Conservation (phyloP, 1,284 basidiomycete species). For the Singerocomus inundabilis region DNA sequence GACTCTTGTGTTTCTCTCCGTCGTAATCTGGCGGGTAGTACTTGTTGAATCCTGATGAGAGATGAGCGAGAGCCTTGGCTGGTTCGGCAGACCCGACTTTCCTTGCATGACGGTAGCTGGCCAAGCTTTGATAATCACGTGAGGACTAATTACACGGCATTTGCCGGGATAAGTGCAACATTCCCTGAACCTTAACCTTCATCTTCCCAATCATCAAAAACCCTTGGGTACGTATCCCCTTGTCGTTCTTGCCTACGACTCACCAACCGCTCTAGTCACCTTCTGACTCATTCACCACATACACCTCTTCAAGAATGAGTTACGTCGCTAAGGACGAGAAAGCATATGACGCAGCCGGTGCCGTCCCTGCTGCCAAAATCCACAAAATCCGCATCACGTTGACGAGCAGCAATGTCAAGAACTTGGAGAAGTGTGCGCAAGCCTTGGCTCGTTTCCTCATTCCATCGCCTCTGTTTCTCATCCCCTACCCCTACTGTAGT, state of each 20-base stretch:
- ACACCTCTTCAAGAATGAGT: constrained; percentile 73
- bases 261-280: constrained; percentile 53
- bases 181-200: constrained; percentile 31
- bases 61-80: constrained; percentile 15
- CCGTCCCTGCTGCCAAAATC: constrained; percentile 85
- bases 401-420: constrained; percentile 97
- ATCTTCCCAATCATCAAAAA: background rate
- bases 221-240: constrained; percentile 21
- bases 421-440: constrained; percentile 92
- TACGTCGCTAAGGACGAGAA: constrained; percentile 99
- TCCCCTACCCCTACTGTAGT: constrained; percentile 47
- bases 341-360: constrained; percentile 93
- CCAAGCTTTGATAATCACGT: constrained; percentile 12
- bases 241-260: background rate
- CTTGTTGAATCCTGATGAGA: constrained; percentile 71
- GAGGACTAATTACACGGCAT: constrained; percentile 8
- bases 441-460: background rate
- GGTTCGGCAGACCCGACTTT: constrained; percentile 21
- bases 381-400: constrained; percentile 99
- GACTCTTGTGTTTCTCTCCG: constrained; percentile 72
- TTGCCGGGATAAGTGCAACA: constrained; percentile 14
- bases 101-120: constrained; percentile 36
- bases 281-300: constrained; percentile 63
- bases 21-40: constrained; percentile 96
- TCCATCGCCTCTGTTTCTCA: background rate